Evolutionary conservation across 2,329 filamentous ascomycete species (phyloP).

Genomic region (Fusarium citri): DNA sequence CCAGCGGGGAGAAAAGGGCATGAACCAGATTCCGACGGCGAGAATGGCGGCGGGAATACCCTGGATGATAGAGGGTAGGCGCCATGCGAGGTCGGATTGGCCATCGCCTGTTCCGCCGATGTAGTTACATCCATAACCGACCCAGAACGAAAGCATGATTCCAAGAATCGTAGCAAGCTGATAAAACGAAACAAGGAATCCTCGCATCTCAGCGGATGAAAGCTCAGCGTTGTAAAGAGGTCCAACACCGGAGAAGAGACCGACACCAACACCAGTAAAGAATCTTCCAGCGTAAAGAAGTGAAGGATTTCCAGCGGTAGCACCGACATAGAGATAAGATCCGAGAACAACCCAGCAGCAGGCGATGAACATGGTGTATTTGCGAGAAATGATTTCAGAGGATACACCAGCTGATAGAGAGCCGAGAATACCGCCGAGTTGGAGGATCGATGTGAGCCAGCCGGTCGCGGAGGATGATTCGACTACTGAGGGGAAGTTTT

Average conservation of each 20-base stretch:
- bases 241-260: constrained; percentile 58
- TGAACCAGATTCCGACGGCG: constrained; percentile 77
- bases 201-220: constrained; percentile 73
- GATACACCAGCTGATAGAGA: constrained; percentile 61
- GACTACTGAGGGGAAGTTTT: constrained; percentile 62
- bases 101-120: constrained; percentile 60
- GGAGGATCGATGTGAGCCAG: constrained; percentile 64
- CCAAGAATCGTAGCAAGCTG: constrained; percentile 59
- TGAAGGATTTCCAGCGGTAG: constrained; percentile 52
- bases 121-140: constrained; percentile 59
- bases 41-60: constrained; percentile 63
- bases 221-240: constrained; percentile 64
- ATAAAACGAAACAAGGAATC: constrained; percentile 73
- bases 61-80: constrained; percentile 60
- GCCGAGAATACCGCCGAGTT: constrained; percentile 62
- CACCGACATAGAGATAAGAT: constrained; percentile 59
- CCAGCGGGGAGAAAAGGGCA: constrained; percentile 84
- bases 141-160: constrained; percentile 64
- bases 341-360: constrained; percentile 60
- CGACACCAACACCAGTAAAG: constrained; percentile 62
- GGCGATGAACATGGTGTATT: constrained; percentile 64
- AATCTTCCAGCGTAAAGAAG: constrained; percentile 62
- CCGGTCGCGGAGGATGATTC: constrained; percentile 60
- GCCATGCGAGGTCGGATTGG: constrained; percentile 57
- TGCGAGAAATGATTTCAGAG: constrained; percentile 61